phyloP scores from a whole-genome alignment of 805 yeast species.

The Deakozyma indianensis region DNA sequence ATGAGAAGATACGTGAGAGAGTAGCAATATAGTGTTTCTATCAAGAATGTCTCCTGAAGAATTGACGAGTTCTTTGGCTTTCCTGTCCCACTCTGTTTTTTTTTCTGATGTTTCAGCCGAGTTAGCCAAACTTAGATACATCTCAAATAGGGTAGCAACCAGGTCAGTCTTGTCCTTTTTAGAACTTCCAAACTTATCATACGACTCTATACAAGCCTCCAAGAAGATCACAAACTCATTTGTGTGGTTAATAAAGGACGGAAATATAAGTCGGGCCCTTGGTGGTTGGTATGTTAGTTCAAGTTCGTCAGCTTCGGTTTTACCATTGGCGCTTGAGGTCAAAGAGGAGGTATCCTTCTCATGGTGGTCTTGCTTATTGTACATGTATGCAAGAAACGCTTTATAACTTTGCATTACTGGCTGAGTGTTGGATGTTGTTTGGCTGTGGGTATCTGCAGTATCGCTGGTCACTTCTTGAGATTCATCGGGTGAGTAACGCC shows the following conservation, averaged over 20 bases:
- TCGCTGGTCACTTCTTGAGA: slow-evolving; percentile 2
- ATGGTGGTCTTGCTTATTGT: slow-evolving; percentile 9
- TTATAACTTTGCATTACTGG: slow-evolving; percentile 37
- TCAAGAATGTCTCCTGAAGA: slow-evolving; percentile 38
- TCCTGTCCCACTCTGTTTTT: slow-evolving; percentile 42
- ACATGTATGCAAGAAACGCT: slow-evolving; percentile 42
- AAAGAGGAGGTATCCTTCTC: slow-evolving; percentile 8
- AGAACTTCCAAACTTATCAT: slow-evolving; percentile 61
- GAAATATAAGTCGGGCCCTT: slow-evolving; percentile 70
- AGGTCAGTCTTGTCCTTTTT: slow-evolving; percentile 57
- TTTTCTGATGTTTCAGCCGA: slow-evolving; percentile 23
- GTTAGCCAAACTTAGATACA: slow-evolving; percentile 52
- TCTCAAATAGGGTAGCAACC: slow-evolving; percentile 64
- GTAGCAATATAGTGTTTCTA: slow-evolving; percentile 36
- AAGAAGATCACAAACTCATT: slow-evolving; percentile 80
- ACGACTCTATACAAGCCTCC: slow-evolving; percentile 78
- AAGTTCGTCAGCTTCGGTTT: slow-evolving; percentile 4
- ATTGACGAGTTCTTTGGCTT: slow-evolving; percentile 42
- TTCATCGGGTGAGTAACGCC: slow-evolving; percentile 34
- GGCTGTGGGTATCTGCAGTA: slow-evolving; percentile 5
- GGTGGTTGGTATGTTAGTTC: slow-evolving; percentile 66
- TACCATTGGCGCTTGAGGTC: slow-evolving; percentile 3
- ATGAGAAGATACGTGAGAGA: slow-evolving; percentile 36
- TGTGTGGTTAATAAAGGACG: slow-evolving; percentile 75
- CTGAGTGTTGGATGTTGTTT: slow-evolving; percentile 8